Evolutionary conservation across 148 eudicot species (phyloP).

Genomic region (Tetragonia tetragonoides): DNA sequence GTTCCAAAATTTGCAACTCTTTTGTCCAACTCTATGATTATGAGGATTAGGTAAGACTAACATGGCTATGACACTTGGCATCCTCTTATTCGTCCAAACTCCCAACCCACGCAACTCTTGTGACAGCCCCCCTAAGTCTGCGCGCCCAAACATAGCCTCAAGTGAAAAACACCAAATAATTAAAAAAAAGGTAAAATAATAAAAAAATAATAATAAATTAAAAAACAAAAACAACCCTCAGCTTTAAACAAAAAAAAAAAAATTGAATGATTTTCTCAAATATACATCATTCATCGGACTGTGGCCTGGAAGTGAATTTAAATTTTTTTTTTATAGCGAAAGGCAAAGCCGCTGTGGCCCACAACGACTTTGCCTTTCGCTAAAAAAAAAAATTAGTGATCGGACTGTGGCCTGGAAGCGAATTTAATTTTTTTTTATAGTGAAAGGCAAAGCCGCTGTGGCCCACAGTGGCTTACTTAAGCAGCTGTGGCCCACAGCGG

Average conservation of each 20-base stretch:
- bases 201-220: not conserved
- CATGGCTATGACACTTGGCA: constrained; percentile 10
- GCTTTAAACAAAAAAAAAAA: not conserved
- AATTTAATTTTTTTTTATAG: too few species aligned
- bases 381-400: too few species aligned
- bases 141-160: constrained; percentile 22
- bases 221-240: not conserved
- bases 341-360: too few species aligned
- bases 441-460: too few species aligned
- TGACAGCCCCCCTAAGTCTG: not conserved
- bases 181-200: not conserved
- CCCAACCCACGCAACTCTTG: constrained; percentile 15
- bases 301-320: too few species aligned
- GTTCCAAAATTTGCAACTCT: not conserved
- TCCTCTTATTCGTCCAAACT: not conserved
- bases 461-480: too few species aligned
- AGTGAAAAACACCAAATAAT: not conserved
- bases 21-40: not conserved
- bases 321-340: too few species aligned
- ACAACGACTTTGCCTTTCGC: too few species aligned
- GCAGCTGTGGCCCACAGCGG: too few species aligned
- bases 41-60: constrained; percentile 26
- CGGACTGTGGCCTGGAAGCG: too few species aligned
- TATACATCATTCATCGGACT: too few species aligned
- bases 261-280: too few species aligned